Conservation (phyloP, 805 yeast species). For the Lipomyces sp. region DNA sequence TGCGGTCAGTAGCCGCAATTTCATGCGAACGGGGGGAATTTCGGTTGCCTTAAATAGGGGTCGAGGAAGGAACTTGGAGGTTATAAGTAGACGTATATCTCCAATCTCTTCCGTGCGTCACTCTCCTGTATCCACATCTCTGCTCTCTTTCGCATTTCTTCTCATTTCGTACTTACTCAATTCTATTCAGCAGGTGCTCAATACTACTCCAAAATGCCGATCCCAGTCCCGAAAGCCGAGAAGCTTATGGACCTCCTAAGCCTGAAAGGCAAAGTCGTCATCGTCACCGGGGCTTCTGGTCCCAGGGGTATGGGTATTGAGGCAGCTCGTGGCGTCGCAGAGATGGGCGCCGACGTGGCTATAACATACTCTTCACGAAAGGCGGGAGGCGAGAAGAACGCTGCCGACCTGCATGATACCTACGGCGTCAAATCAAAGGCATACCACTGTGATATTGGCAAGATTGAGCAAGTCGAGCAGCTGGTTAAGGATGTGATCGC, state of each 20-base stretch:
- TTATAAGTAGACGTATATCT: no score
- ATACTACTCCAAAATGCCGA: not conserved
- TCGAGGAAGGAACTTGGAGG: no score
- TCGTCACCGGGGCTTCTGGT: constrained; percentile 55
- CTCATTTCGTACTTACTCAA: no score
- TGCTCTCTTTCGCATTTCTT: no score
- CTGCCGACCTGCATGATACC: constrained; percentile 56
- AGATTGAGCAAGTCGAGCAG: constrained; percentile 3
- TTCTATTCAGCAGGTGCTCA: not conserved
- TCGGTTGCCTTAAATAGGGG: no score
- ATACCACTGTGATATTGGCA: constrained; percentile 64
- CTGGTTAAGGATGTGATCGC: constrained; percentile 43
- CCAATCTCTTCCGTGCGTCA: no score
- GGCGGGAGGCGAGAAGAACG: constrained; percentile 58
- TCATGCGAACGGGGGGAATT: no score
- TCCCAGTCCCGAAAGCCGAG: not conserved
- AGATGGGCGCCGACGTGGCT: constrained; percentile 8
- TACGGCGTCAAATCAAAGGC: constrained; percentile 62
- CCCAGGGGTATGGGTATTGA: constrained; percentile 1
- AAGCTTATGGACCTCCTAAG: constrained; percentile 53
- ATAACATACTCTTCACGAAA: not conserved
- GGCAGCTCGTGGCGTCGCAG: not conserved
- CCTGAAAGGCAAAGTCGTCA: constrained; percentile 64
- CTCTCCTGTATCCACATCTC: no score
- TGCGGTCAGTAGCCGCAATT: no score